Conservation (phyloP, 148 eudicot species). For the Fagopyrum esculentum region DNA sequence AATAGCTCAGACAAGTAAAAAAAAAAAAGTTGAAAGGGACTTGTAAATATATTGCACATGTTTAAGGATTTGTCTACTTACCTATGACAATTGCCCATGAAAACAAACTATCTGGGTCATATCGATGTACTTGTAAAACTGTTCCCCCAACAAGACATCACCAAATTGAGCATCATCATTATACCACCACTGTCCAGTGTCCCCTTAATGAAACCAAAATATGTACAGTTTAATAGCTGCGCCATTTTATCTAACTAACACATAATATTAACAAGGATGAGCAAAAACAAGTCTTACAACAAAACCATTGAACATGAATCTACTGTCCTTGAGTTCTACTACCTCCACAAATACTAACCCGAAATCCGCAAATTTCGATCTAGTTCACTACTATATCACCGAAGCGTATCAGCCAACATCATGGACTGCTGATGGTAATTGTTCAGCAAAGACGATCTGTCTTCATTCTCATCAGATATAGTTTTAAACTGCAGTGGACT, state of each 20-base stretch:
- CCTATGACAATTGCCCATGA: neutral
- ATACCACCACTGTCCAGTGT: neutral
- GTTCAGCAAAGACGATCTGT: slow-evolving; percentile 24
- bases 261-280: slow-evolving; percentile 7
- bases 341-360: neutral
- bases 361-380: neutral
- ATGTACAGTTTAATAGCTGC: neutral
- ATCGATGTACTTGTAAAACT: slow-evolving; percentile 2
- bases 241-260: neutral
- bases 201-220: neutral
- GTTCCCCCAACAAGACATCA: neutral
- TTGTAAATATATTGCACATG: no score
- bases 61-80: no score
- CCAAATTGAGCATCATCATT: slow-evolving; percentile 8
- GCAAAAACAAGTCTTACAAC: neutral
- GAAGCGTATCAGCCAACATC: slow-evolving; percentile 4
- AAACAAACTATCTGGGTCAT: neutral
- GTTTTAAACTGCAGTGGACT: slow-evolving; percentile 17
- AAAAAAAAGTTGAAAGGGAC: no score
- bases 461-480: slow-evolving; percentile 1
- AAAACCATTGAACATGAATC: neutral
- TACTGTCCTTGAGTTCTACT: neutral
- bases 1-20: no score
- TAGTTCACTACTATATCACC: neutral
- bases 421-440: slow-evolving; percentile 31